A percentile compares a stretch with the other conserved stretches of the same genome.
Conservation (phyloP, 805 yeast genomes). For the Hanseniaspora lachancei region DNA sequence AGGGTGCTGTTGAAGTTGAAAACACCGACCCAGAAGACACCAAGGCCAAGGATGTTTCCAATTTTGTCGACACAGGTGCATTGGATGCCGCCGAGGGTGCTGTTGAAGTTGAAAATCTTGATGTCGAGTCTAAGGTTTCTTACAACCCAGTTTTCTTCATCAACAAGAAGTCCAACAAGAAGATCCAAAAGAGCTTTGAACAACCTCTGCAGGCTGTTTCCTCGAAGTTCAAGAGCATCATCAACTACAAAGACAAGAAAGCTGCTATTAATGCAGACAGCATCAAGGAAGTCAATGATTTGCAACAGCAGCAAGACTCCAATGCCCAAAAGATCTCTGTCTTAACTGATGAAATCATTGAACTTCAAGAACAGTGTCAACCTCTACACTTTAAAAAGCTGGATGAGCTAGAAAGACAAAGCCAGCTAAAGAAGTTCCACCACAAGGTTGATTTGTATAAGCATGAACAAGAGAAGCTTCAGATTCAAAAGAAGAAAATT, state of each 20-base stretch:
- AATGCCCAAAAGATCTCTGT: neutral
- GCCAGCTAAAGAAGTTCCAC: neutral
- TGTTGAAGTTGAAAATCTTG: neutral
- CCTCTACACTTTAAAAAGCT: constrained; percentile 8
- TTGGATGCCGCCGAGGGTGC: neutral
- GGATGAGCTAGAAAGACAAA: constrained; percentile 10
- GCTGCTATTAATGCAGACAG: neutral
- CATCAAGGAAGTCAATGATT: neutral
- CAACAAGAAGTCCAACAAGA: constrained; percentile 3
- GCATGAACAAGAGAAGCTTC: constrained; percentile 7
- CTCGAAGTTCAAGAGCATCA: neutral
- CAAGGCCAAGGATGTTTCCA: neutral
- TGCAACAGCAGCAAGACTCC: neutral
- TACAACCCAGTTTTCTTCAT: constrained; percentile 10
- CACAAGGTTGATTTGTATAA: constrained; percentile 10
- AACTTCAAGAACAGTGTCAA: constrained; percentile 7
- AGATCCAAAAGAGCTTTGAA: neutral
- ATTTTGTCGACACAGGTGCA: neutral
- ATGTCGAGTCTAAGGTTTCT: constrained; percentile 4
- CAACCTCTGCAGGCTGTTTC: neutral
- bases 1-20: neutral
- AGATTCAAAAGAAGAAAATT: neutral
- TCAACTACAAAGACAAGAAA: neutral
- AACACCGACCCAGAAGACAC: neutral
- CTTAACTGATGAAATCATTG: constrained; percentile 6